Conservation (phyloP, 2,329 filamentous ascomycete genomes). For the Colletotrichum destructivum region DNA sequence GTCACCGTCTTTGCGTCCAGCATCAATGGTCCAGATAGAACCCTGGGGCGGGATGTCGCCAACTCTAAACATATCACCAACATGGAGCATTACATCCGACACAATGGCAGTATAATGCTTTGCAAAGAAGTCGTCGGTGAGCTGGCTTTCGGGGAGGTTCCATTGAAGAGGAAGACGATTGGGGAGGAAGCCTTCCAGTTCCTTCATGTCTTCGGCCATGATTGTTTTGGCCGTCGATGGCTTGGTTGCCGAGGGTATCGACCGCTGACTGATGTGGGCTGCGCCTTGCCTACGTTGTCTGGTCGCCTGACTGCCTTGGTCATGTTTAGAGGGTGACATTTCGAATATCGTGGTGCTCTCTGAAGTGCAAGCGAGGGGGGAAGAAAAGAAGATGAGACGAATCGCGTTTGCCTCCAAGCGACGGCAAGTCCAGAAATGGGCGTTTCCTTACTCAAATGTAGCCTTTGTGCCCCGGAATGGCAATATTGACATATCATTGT, state of each 20-base stretch:
- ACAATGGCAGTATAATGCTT: conserved; percentile 40
- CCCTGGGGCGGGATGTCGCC: background rate
- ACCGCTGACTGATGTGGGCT: background rate
- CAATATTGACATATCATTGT: background rate
- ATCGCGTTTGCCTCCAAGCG: too few relatives aligned
- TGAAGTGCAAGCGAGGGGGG: too few relatives aligned
- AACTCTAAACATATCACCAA: conserved; percentile 42
- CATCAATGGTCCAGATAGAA: conserved; percentile 13
- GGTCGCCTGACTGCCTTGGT: background rate
- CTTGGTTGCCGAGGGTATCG: background rate
- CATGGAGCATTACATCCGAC: conserved; percentile 46
- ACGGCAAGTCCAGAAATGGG: background rate
- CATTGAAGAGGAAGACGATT: conserved; percentile 28
- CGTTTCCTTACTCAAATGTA: background rate
- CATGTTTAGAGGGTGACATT: background rate
- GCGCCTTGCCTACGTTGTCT: background rate
- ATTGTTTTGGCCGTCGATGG: conserved; percentile 1
- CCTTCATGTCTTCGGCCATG: conserved; percentile 1
- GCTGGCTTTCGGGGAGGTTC: background rate
- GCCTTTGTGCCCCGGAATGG: background rate
- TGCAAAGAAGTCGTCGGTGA: conserved; percentile 32
- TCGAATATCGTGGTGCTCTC: background rate
- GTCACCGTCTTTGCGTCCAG: background rate
- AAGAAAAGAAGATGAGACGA: background rate
- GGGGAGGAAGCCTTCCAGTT: conserved; percentile 26